Conservation (phyloP, 2,329 filamentous ascomycete genomes). For the Aureobasidium sp. region DNA sequence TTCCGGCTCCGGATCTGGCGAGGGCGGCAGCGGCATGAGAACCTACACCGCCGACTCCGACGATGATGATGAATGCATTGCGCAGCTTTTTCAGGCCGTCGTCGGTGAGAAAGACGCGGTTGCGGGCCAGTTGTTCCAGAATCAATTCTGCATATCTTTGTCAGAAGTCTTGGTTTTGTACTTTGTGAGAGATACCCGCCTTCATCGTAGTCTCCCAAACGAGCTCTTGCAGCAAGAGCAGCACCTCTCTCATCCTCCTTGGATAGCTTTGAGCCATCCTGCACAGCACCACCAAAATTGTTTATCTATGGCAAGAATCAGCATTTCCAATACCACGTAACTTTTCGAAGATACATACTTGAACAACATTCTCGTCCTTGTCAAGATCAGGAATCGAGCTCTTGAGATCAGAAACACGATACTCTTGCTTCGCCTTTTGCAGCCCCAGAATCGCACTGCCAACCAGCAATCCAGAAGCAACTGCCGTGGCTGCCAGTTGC, state of each 20-base stretch:
- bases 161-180: neutral
- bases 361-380: conserved; percentile 44
- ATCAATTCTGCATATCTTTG: conserved; percentile 60
- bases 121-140: conserved; percentile 87
- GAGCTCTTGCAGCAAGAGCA: conserved; percentile 52
- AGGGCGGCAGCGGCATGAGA: conserved; percentile 85
- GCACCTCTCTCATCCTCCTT: conserved; percentile 53
- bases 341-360: conserved; percentile 32
- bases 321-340: conserved; percentile 19
- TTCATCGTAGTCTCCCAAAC: conserved; percentile 59
- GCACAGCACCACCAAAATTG: conserved; percentile 50
- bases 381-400: conserved; percentile 53
- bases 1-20: conserved; percentile 81
- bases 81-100: conserved; percentile 75
- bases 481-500: conserved; percentile 65
- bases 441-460: conserved; percentile 50
- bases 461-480: conserved; percentile 46
- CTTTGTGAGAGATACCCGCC: conserved; percentile 30
- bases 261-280: conserved; percentile 31
- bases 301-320: conserved; percentile 47
- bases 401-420: conserved; percentile 52
- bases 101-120: conserved; percentile 81
- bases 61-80: conserved; percentile 74
- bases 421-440: conserved; percentile 49
- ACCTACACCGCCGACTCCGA: conserved; percentile 90